Evolutionary conservation across 2,329 filamentous ascomycete species (phyloP), one percentile per base, ranked within the genome.

Genomic region (Venturia aucupariae): DNA sequence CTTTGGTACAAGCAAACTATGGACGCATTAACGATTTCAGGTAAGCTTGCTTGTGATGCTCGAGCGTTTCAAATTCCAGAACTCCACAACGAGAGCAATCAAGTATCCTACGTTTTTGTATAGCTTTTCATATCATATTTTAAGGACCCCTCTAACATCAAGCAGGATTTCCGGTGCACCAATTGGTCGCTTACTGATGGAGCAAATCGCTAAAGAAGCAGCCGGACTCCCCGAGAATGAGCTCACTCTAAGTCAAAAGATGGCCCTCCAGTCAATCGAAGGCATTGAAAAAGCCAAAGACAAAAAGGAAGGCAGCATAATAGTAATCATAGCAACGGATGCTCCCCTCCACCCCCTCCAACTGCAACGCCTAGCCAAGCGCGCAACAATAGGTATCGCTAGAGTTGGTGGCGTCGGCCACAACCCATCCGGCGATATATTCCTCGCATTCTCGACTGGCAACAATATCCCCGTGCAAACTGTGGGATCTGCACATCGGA

Each of bases 1-100:
- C 82, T 1, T 75, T 90, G 8, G 83, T 86, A 3, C 86, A 88
- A 72, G 81, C 83, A 57, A 89, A 89, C 71, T 89, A 88, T 70
- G 86, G 86, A 11, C 75, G 77, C 39, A 77, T 78, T 65, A 74
- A 79, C 48, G 48, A 30, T 19, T 54, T 54, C 48, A 54, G 48
- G 48, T 54, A 24, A 46, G 44, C 19, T 46, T 19, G 5, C 19
- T 46, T 4, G 19, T 6, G 4, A 5, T 44, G 2, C 5, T 38
- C 10, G 35, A 38, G 35, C 10, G 35, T 38, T 44, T 17, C 3
- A 15, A 4, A 44, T 44, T 44, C 3, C 15, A 6, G 1, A 19
- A 17, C 15, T 44, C 41, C 7, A 44, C 24, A 51, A 17, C n/a
- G 6, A 24, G 46, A 7, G 42, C 42, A 4, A 4, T n/a, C 42